Conservation (phyloP, 2,329 filamentous ascomycete species). For the Ophiostoma piceae region DNA sequence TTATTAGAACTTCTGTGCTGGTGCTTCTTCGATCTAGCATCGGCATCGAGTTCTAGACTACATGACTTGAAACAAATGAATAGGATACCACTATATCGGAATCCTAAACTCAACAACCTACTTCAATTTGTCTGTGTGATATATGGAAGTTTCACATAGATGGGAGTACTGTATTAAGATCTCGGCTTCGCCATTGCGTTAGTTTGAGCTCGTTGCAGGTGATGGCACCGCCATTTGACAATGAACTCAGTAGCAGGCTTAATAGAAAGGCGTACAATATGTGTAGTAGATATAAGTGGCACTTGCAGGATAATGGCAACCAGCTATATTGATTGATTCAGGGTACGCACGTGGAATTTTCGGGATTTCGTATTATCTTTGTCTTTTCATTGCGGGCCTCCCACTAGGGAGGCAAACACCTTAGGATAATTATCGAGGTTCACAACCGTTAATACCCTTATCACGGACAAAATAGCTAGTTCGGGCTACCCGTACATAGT, state of each 20-base stretch:
- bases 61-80: background rate
- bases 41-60: background rate
- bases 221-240: background rate
- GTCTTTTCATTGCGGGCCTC: background rate
- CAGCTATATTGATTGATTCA: background rate
- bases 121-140: background rate
- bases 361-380: background rate
- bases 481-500: background rate
- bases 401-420: background rate
- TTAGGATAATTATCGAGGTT: background rate
- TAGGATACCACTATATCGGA: too few species aligned
- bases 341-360: background rate
- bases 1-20: background rate
- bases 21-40: background rate
- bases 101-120: background rate
- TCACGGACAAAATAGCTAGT: background rate
- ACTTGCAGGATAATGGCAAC: background rate
- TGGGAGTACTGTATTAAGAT: background rate
- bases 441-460: background rate
- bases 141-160: background rate
- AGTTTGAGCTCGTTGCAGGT: background rate
- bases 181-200: background rate
- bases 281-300: background rate
- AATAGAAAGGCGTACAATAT: background rate
- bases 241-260: background rate